Conservation (phyloP, 163 green algal genomes). For the Prototheca wickerhamii region DNA sequence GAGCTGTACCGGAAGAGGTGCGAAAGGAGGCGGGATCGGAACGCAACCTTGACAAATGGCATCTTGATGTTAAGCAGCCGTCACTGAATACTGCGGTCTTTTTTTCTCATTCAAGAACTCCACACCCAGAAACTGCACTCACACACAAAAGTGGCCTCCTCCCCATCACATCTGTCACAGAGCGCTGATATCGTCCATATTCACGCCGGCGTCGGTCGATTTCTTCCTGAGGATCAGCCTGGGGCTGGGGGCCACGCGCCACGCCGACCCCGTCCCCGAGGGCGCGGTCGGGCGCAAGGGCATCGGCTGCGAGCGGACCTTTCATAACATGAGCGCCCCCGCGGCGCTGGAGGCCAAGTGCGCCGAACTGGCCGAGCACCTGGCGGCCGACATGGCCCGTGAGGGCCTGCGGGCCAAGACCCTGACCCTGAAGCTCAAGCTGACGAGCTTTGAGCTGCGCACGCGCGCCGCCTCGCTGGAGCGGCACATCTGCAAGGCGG, state of each 20-base stretch:
- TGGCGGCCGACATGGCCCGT: constrained; percentile 64
- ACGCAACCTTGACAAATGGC: not conserved
- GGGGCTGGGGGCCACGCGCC: constrained; percentile 41
- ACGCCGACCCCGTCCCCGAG: constrained; percentile 17
- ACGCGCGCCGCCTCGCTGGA: constrained; percentile 46
- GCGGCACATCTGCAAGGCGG: constrained; percentile 22
- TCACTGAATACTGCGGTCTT: constrained; percentile 15
- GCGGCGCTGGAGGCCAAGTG: constrained; percentile 52
- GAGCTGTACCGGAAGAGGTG: constrained; percentile 54
- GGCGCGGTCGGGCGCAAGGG: constrained; percentile 58
- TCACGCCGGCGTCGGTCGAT: constrained; percentile 39
- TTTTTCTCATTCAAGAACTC: too few species aligned
- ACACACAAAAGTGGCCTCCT: not conserved
- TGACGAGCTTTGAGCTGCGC: constrained; percentile 62
- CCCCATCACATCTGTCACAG: not conserved
- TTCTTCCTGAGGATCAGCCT: constrained; percentile 51
- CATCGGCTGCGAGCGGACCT: constrained; percentile 75
- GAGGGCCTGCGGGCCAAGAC: constrained; percentile 65
- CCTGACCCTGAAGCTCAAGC: constrained; percentile 89
- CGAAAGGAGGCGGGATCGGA: not conserved
- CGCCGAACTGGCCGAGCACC: constrained; percentile 44
- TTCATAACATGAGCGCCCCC: constrained; percentile 30
- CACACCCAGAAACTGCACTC: too few species aligned
- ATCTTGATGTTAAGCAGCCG: constrained; percentile 30
- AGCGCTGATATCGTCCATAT: constrained; percentile 40